A percentile compares a stretch with the other conserved stretches of the same genome.
Evolutionary conservation across 148 eudicot genomes (phyloP).

Genomic region (Silene latifolia): DNA sequence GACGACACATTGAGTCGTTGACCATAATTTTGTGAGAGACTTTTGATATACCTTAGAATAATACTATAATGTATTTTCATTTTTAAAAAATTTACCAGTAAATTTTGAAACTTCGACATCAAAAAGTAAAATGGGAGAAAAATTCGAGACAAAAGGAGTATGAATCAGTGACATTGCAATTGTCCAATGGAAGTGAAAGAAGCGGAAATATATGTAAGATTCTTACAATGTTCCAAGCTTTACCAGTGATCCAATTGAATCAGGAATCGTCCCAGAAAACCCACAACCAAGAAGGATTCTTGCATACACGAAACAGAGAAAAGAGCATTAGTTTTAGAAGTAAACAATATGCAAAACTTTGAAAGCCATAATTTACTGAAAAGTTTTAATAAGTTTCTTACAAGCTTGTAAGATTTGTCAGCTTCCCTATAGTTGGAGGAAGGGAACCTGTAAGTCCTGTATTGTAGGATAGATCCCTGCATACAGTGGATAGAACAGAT

Average conservation of each 20-base stretch:
- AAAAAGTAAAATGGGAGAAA: not conserved
- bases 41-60: too few species aligned
- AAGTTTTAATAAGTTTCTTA: constrained; percentile 35
- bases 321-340: not conserved
- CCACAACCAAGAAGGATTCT: constrained; percentile 79
- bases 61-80: too few species aligned
- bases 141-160: not conserved
- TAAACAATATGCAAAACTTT: not conserved
- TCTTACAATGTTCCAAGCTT: constrained; percentile 64
- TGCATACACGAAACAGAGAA: constrained; percentile 15
- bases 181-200: not conserved
- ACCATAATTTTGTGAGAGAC: too few species aligned
- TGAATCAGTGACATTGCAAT: not conserved
- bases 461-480: constrained; percentile 86
- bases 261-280: constrained; percentile 70
- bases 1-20: too few species aligned
- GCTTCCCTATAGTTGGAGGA: constrained; percentile 57
- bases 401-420: constrained; percentile 52
- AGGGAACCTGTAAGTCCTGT: constrained; percentile 59
- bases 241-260: constrained; percentile 60
- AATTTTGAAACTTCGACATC: not conserved
- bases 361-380: not conserved
- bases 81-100: too few species aligned
- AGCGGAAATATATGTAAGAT: constrained; percentile 1
- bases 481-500: constrained; percentile 12